phyloP scores from a whole-genome alignment of 2,329 filamentous ascomycete genomes.

The Huntiella savannae region DNA sequence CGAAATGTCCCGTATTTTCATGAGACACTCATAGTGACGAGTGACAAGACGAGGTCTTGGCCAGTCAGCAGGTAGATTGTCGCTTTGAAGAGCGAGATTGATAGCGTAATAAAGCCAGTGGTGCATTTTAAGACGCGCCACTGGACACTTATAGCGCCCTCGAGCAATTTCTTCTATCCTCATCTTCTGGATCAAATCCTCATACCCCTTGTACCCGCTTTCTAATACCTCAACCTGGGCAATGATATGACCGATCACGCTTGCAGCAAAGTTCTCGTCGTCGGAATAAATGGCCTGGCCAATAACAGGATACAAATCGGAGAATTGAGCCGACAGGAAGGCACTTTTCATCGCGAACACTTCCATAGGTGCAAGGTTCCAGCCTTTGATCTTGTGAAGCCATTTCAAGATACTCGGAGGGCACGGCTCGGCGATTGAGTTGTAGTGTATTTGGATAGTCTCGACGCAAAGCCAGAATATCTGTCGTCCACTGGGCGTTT shows the following conservation, averaged over 20 bases:
- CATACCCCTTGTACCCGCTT: background rate
- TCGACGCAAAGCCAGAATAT: slow-evolving; percentile 11
- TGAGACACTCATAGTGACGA: slow-evolving; percentile 1
- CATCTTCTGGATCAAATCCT: background rate
- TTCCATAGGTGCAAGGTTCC: slow-evolving; percentile 2
- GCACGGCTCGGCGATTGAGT: slow-evolving; percentile 6
- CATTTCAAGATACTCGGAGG: slow-evolving; percentile 3
- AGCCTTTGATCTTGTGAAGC: slow-evolving; percentile 6
- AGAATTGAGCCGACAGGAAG: slow-evolving; percentile 3
- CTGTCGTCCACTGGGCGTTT: slow-evolving; percentile 4
- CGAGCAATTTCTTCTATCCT: background rate
- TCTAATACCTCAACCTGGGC: slow-evolving; percentile 1
- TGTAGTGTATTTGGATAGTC: slow-evolving; percentile 9
- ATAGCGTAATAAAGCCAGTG: slow-evolving; percentile 7
- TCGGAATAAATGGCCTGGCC: background rate
- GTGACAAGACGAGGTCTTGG: background rate
- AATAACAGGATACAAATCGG: slow-evolving; percentile 9
- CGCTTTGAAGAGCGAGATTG: slow-evolving; percentile 4
- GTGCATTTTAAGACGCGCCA: slow-evolving; percentile 9
- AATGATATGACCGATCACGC: background rate
- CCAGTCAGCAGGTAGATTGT: background rate
- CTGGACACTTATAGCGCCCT: slow-evolving; percentile 6
- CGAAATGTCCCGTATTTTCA: slow-evolving; percentile 4
- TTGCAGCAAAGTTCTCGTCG: slow-evolving; percentile 4
- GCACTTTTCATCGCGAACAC: slow-evolving; percentile 1